Base-by-base conservation (phyloP, 345 rosid genomes). In the Citrus cavaleriei region DNA sequence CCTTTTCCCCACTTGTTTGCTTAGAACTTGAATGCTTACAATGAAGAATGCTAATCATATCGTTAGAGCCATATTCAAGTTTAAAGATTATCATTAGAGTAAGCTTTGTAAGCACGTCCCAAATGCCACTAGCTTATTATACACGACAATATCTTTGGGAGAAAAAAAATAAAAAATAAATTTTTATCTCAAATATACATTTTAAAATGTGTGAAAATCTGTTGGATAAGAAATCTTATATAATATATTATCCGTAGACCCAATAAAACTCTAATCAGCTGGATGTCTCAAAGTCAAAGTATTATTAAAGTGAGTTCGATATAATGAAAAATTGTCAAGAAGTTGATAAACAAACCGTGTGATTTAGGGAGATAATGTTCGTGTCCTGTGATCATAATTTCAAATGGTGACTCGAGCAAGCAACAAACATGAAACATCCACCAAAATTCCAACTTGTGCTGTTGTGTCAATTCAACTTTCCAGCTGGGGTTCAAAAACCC, bases 401-500 rank as follows among this genome's bases (percentile, higher is more conserved):
- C 58, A 54, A 54, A 54, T 5, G 58, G 58, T 18, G 22, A 54
- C 19, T 28, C 7, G 0, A 27, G 19, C 66, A 61, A 61, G 66
- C 66, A 61, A 24, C 65, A 12, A 61, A 12, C 30, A 3, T 2
- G 12, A 28, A 4, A 2, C 16, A 13, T 18, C 75, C 71, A 61
- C 25, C 66, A 46, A 68, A 62, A 4, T 61, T 80, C 74, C 75
- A 66, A 80, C 71, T 74, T 75, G 82, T 7, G 25, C 10, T 12
- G 46, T 3, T 66, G n/a, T 35, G 70, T 25, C 19, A 37, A 60
- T 69, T 24, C 75, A 78, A 60, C 82, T 72, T 81, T 76, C 82
- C 84, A 81, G 84, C 82, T 81, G 82, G 84, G 14, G 38, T 65
- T 14, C 10, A 61, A 71, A 74, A 38, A 25, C 6, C 28, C 73